These are phyloP conservation scores for Nowakowskiella sp. DNA, from an alignment of 192 early-diverging fungal species.

Conservation along the genomic window DNA sequence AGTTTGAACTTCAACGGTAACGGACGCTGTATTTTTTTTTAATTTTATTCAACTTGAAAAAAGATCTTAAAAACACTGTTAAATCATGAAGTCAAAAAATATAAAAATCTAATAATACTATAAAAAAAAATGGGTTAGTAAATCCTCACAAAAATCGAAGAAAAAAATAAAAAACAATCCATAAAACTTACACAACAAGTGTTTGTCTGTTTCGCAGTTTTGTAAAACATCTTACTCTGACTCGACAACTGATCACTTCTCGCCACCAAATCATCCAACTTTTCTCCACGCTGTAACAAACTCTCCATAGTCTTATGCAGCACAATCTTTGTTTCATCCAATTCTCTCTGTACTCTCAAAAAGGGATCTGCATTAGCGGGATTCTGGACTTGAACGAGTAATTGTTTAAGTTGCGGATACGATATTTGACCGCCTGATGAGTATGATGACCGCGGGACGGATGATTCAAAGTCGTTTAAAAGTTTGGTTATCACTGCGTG, in stretches of 20 bases:
- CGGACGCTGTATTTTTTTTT: too few species aligned
- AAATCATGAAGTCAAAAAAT: too few species aligned
- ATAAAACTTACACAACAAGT: constrained; percentile 55
- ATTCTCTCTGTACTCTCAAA: constrained; percentile 86
- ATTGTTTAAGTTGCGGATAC: constrained; percentile 66
- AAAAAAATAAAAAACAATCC: too few species aligned
- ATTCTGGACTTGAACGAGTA: constrained; percentile 80
- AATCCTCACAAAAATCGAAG: too few species aligned
- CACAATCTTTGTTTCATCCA: constrained; percentile 95
- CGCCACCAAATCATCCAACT: constrained; percentile 80
- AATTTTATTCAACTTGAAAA: too few species aligned
- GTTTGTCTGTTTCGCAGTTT: constrained; percentile 85
- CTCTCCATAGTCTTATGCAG: constrained; percentile 93
- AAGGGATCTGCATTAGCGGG: constrained; percentile 86
- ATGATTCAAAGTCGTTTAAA: constrained; percentile 71
- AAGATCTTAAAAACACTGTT: too few species aligned
- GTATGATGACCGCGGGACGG: constrained; percentile 25
- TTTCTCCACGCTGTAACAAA: constrained; percentile 79
- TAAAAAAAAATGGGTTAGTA: too few species aligned
- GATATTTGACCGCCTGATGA: too few species aligned
- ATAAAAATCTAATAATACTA: too few species aligned
- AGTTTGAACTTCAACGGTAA: too few species aligned
- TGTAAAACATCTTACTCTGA: constrained; percentile 95
- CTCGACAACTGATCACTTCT: constrained; percentile 72
- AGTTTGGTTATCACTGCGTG: constrained; percentile 78